Evolutionary conservation across 495 filamentous ascomycete genomes (phyloP).

Genomic region (Penicillium pancosmium): DNA sequence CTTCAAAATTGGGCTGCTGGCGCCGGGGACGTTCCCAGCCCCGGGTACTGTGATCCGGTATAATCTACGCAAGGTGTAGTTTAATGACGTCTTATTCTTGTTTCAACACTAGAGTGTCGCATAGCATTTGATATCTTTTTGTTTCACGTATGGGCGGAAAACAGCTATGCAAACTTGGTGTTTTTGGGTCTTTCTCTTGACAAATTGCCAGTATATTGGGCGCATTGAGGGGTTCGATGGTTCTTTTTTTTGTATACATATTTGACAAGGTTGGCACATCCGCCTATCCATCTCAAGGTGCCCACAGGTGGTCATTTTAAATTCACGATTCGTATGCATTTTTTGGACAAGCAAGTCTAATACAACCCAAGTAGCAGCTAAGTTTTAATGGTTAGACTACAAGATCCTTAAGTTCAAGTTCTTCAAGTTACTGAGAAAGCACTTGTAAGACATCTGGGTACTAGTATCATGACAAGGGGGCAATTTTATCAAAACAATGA

Average conservation of each 20-base stretch:
- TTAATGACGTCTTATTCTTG: slow-evolving; percentile 12
- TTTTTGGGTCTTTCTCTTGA: slow-evolving; percentile 8
- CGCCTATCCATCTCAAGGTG: background rate
- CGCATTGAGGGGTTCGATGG: slow-evolving; percentile 2
- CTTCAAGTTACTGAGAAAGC: background rate
- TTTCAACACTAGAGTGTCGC: slow-evolving; percentile 19
- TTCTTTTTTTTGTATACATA: slow-evolving; percentile 12
- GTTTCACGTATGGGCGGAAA: slow-evolving; percentile 14
- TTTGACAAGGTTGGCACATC: background rate
- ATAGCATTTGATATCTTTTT: slow-evolving; percentile 18
- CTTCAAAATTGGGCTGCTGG: slow-evolving; percentile 77
- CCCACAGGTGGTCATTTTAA: background rate
- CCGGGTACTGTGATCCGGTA: slow-evolving; percentile 62
- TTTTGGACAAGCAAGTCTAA: no score
- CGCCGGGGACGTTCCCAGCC: slow-evolving; percentile 34
- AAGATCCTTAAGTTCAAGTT: no score
- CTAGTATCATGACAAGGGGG: background rate
- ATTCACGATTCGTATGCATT: background rate
- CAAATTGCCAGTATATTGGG: slow-evolving; percentile 12
- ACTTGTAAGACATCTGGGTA: background rate
- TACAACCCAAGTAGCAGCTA: no score
- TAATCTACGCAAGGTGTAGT: slow-evolving; percentile 11
- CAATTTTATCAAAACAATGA: background rate
- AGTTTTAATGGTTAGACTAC: no score
- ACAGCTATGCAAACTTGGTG: slow-evolving; percentile 9